phyloP scores from a whole-genome alignment of 257 asterid species.

The Gardenia jasminoides region DNA sequence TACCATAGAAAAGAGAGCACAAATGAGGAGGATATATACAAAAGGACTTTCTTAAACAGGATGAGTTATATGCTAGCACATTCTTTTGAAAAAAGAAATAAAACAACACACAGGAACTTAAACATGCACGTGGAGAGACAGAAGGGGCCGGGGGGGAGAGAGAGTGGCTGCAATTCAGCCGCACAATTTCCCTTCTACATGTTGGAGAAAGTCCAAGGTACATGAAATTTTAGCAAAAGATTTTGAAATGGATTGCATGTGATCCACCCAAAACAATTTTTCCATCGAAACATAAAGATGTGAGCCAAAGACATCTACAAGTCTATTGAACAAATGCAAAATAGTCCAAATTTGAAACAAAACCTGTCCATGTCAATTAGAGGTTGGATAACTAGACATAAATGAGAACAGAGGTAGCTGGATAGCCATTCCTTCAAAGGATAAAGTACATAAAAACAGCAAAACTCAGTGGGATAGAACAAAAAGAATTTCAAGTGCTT shows the following conservation, averaged over 20 bases:
- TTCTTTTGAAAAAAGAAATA: not conserved
- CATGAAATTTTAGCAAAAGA: not conserved
- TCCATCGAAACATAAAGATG: not conserved
- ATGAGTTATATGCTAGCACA: not conserved
- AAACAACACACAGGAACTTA: not conserved
- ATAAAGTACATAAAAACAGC: not conserved
- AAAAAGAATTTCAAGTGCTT: not conserved
- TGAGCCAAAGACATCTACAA: not conserved
- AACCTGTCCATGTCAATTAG: not conserved
- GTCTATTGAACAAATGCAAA: not conserved
- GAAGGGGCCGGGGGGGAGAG: not conserved
- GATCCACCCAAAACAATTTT: not conserved
- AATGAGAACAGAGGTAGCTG: not conserved
- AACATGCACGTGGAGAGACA: not conserved
- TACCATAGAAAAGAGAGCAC: slow-evolving; percentile 17
- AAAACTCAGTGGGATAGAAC: not conserved
- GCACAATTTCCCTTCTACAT: not conserved
- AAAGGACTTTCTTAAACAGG: slow-evolving; percentile 1
- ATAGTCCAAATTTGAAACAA: not conserved
- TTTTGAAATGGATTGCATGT: not conserved
- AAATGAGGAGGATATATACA: not conserved
- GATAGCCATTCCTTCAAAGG: not conserved
- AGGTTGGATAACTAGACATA: not conserved
- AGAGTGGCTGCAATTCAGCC: not conserved
- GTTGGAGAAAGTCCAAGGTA: not conserved